Percentiles rank a stretch among this genome's conserved stretches.
Conservation (phyloP, 305 asterid genomes). For the Rubia occidens region DNA sequence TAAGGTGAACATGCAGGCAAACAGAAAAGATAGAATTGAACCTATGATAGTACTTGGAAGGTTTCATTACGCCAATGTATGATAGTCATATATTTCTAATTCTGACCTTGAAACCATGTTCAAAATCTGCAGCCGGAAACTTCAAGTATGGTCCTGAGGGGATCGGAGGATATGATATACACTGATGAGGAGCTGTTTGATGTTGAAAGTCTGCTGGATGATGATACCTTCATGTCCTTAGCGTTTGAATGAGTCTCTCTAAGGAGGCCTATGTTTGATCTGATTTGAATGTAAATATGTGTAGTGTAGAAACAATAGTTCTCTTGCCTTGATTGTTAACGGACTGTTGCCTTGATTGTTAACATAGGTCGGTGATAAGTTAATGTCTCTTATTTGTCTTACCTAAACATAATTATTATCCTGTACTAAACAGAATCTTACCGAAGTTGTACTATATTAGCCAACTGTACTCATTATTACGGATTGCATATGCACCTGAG, state of each 20-base stretch:
- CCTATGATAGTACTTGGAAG: background rate
- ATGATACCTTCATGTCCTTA: constrained; percentile 75
- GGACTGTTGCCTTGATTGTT: constrained; percentile 5
- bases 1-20: background rate
- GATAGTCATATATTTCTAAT: background rate
- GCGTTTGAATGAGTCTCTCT: constrained; percentile 42
- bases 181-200: constrained; percentile 57
- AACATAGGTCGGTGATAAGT: background rate
- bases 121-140: constrained; percentile 35
- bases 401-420: background rate
- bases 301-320: constrained; percentile 2
- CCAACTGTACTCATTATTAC: background rate
- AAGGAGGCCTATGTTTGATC: background rate
- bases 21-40: background rate
- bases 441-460: background rate
- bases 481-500: background rate
- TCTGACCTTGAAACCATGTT: background rate
- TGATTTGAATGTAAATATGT: constrained; percentile 16
- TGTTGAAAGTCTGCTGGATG: constrained; percentile 49
- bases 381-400: background rate
- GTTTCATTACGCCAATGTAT: background rate
- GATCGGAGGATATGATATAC: constrained; percentile 30
- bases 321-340: background rate
- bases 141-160: constrained; percentile 27
- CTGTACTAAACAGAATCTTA: background rate